These are phyloP conservation scores for Tubosaeta sp. DNA, from an alignment of 768 basidiomycete species.

Conservation along the genomic window DNA sequence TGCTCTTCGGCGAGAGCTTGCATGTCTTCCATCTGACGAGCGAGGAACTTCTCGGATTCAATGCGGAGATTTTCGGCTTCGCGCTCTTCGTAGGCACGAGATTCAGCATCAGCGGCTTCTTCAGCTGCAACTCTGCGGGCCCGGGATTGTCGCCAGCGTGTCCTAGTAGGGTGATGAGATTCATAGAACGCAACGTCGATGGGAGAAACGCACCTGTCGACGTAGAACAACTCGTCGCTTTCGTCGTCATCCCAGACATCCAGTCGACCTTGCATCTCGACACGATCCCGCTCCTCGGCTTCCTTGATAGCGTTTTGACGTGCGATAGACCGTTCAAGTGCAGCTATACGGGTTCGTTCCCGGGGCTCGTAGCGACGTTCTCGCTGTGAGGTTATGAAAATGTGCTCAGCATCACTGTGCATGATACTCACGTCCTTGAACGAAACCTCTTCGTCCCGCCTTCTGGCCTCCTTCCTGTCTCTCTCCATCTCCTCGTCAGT, in stretches of 20 bases:
- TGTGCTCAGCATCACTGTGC: conserved; percentile 1
- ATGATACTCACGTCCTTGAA: conserved; percentile 72
- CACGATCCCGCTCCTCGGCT: conserved; percentile 72
- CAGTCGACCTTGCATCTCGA: conserved; percentile 75
- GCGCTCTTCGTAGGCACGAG: conserved; percentile 75
- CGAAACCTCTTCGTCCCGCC: conserved; percentile 77
- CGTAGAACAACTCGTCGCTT: conserved; percentile 89
- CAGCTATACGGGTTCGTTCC: conserved; percentile 76
- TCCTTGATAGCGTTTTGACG: conserved; percentile 70
- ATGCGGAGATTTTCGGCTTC: conserved; percentile 83
- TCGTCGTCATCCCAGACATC: conserved; percentile 93
- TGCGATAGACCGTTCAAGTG: conserved; percentile 70
- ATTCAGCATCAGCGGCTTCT: conserved; percentile 79
- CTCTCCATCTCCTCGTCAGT: conserved; percentile 89
- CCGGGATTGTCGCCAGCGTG: conserved; percentile 81
- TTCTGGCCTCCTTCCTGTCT: conserved; percentile 69
- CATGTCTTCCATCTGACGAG: conserved; percentile 94
- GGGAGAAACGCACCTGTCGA: conserved; percentile 64
- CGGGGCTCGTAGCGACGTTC: conserved; percentile 92
- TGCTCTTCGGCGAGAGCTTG: conserved; percentile 88
- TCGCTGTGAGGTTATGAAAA: conserved; percentile 45
- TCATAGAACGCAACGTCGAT: not conserved
- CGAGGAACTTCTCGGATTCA: conserved; percentile 92
- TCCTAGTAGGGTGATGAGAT: conserved; percentile 34
- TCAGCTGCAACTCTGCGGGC: conserved; percentile 69